phyloP scores from a whole-genome alignment of 2,329 filamentous ascomycete species.

The Leptoxyphium fumago region DNA sequence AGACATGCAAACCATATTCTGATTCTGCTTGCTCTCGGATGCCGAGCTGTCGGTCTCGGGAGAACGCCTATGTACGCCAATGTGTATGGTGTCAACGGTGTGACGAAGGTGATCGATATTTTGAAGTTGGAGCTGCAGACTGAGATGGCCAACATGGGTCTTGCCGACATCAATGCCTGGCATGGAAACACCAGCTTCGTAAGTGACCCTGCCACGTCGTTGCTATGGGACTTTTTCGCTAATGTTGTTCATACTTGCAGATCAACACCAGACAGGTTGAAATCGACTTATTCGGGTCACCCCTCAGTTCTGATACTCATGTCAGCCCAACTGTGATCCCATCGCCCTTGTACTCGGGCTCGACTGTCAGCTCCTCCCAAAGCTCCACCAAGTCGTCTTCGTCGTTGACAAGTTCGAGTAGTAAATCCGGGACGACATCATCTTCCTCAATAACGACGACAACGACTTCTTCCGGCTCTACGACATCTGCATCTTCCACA shows the following conservation, averaged over 20 bases:
- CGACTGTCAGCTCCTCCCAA: not conserved
- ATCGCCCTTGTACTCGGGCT: not conserved
- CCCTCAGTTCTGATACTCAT: conserved; percentile 3
- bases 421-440: not conserved
- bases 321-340: not conserved
- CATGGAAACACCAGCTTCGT: conserved; percentile 11
- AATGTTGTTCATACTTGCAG: conserved; percentile 1
- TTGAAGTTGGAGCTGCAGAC: conserved; percentile 35
- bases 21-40: conserved; percentile 25
- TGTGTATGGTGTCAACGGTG: conserved; percentile 45
- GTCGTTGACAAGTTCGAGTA: not conserved
- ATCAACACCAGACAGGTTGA: conserved; percentile 11
- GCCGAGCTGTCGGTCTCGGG: conserved; percentile 30
- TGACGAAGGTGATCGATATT: conserved; percentile 39
- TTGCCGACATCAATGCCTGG: conserved; percentile 5
- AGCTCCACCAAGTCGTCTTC: not conserved
- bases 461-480: no score
- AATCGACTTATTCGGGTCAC: conserved; percentile 8
- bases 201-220: not conserved
- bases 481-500: not conserved
- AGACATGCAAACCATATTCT: conserved; percentile 24
- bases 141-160: conserved; percentile 9
- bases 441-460: not conserved
- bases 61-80: conserved; percentile 38
- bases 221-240: not conserved